Percentiles rank a stretch among this genome's conserved stretches.
phyloP scores from a whole-genome alignment of 1,284 basidiomycete genomes.

The Trichosporon sp. region DNA sequence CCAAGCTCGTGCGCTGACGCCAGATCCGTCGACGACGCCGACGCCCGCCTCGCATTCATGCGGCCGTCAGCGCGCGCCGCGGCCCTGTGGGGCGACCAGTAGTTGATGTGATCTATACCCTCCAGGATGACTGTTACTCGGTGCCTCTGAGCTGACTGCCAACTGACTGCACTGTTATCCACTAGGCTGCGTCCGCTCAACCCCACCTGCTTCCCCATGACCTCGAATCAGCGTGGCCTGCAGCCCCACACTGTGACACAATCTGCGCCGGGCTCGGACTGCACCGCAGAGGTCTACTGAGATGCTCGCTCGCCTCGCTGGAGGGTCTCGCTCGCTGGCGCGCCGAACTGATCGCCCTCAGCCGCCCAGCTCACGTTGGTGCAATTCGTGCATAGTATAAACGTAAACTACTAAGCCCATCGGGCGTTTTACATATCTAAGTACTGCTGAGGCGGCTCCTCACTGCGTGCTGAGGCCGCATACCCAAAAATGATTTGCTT shows the following conservation, averaged over 20 bases:
- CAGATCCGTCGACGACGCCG: constrained; percentile 38
- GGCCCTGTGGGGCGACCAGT: constrained; percentile 38
- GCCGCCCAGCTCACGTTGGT: no score
- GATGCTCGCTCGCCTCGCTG: no score
- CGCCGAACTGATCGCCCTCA: no score
- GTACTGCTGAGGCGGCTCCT: background rate
- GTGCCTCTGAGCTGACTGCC: no score
- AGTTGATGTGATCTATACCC: background rate
- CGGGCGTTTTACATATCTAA: constrained; percentile 4
- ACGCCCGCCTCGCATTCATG: constrained; percentile 39
- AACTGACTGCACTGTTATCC: no score
- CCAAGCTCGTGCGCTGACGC: background rate
- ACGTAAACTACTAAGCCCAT: background rate
- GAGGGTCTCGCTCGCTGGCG: no score
- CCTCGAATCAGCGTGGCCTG: no score
- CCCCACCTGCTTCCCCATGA: no score
- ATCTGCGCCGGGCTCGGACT: no score
- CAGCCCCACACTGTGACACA: no score
- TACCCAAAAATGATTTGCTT: constrained; percentile 2
- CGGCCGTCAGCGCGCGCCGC: constrained; percentile 30
- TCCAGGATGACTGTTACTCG: background rate
- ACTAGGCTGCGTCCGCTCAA: no score
- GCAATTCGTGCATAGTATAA: background rate
- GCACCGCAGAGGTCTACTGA: no score
- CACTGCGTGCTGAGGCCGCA: background rate